Base-by-base conservation (phyloP, 176 grass and related monocot genomes). In the Typha latifolia region DNA sequence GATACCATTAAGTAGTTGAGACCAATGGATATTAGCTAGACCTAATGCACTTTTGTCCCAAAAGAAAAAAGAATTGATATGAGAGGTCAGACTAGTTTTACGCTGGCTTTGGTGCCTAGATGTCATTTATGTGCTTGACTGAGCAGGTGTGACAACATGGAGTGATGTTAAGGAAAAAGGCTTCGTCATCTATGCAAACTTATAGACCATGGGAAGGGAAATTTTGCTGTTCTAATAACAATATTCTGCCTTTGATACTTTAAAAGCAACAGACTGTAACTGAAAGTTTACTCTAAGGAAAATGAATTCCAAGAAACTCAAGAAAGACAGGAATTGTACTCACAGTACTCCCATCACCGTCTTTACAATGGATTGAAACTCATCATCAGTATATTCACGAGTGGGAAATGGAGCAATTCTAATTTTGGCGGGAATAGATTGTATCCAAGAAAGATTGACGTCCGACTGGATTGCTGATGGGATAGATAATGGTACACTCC, bases 291-390 rank as follows among this genome's bases (percentile, higher is more conserved):
- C 52, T 8, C 52, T 37, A 57, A 20, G 15, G 52, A 18, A 20
- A 57, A 57, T 57, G 52, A 9, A 8, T 57, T 18, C 15, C 7
- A 57, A 27, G 24, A 66, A 48, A 69, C n/a, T 72, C 4, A 34
- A 66, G 49, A 49, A 31, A 67, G 14, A 68, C 5, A 29, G 12
- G 11, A 37, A 47, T 49, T 69, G 23, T 73, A 78, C 81, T 83
- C 20, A 83, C 81, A 83, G 20, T 72, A 83, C 69, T 62, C 74
- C 81, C 81, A 83, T 83, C 51, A 83, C 81, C 14, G 4, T 56
- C 74, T 83, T 83, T 61, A 78, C 74, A 68, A 83, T 83, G 47
- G 81, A 73, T 63, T 83, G 81, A 31, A 83, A 83, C 71, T 83
- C 81, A 69, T 83, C 81, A 68, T 83, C 81, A 32, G 81, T 83